Percentiles rank a stretch among this genome's conserved stretches.
Evolutionary conservation across 495 filamentous ascomycete species (phyloP).

Genomic region (Penicillium fimorum): DNA sequence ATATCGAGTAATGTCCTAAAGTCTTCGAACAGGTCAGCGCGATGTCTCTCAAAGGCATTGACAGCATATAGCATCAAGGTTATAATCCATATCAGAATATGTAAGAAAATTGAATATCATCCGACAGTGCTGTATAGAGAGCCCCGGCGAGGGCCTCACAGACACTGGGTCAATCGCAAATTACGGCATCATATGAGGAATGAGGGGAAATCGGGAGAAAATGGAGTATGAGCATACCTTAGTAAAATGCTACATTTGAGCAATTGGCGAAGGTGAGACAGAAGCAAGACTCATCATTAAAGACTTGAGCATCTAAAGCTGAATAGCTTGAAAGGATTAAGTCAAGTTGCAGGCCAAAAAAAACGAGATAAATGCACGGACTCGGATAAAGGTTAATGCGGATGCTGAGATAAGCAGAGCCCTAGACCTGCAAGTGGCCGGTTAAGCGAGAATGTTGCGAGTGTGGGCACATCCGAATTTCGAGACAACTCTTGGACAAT

Average conservation of each 20-base stretch:
- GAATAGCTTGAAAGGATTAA: conserved; percentile 14
- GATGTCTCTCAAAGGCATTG: conserved; percentile 14
- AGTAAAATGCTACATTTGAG: conserved; percentile 5
- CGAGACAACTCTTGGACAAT: conserved; percentile 42
- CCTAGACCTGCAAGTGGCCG: conserved; percentile 38
- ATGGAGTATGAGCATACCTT: conserved; percentile 28
- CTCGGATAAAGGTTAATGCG: conserved; percentile 23
- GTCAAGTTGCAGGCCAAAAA: conserved; percentile 14
- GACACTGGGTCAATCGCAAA: conserved; percentile 90
- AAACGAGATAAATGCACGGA: conserved; percentile 24
- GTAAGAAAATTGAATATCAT: conserved; percentile 97
- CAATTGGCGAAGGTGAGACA: conserved; percentile 2
- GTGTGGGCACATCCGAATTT: conserved; percentile 48
- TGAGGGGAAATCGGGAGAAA: background rate
- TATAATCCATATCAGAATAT: conserved; percentile 73
- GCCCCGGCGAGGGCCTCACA: conserved; percentile 84
- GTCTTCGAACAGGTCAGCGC: conserved; percentile 34
- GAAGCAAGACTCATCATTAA: conserved; percentile 9
- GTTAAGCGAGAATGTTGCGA: conserved; percentile 32
- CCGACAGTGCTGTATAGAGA: conserved; percentile 66
- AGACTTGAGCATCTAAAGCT: conserved; percentile 5
- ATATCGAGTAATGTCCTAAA: conserved; percentile 8
- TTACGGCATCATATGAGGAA: conserved; percentile 80
- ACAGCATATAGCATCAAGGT: conserved; percentile 12
- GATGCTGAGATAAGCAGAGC: conserved; percentile 30